These are phyloP conservation scores for Pyrenochaeta sp. DNA, from an alignment of 2,329 filamentous ascomycete species.

Conservation along the genomic window DNA sequence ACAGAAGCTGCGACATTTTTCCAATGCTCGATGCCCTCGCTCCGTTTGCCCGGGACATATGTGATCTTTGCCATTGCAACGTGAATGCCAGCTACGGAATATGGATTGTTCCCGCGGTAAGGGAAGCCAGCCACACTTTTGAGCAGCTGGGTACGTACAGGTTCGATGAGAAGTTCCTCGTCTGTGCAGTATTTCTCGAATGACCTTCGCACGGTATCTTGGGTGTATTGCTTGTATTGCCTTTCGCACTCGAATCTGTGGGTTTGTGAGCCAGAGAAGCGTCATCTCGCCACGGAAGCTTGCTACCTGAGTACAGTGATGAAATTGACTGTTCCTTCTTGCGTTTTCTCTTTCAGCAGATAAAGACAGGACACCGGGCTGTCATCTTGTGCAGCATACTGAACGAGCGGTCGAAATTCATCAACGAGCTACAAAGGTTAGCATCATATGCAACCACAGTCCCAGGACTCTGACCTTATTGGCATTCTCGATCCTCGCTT, in stretches of 20 bases:
- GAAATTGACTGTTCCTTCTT: background rate
- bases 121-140: background rate
- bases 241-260: no score
- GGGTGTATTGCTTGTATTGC: background rate
- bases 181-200: background rate
- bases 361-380: background rate
- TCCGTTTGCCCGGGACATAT: slow-evolving; percentile 25
- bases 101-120: background rate
- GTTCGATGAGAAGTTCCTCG: background rate
- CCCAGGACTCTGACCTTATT: background rate
- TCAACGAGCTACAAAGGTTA: background rate
- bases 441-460: background rate
- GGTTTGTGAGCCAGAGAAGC: no score
- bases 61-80: slow-evolving; percentile 26
- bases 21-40: slow-evolving; percentile 26
- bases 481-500: background rate
- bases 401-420: background rate
- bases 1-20: slow-evolving; percentile 22
- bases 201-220: no score
- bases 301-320: background rate
- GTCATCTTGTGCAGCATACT: background rate
- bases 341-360: background rate
- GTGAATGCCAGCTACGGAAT: slow-evolving; percentile 6
- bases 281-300: no score
- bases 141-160: background rate